Evolutionary conservation across 306 rosid species (phyloP).

Genomic region (Gastrolobium villosum): DNA sequence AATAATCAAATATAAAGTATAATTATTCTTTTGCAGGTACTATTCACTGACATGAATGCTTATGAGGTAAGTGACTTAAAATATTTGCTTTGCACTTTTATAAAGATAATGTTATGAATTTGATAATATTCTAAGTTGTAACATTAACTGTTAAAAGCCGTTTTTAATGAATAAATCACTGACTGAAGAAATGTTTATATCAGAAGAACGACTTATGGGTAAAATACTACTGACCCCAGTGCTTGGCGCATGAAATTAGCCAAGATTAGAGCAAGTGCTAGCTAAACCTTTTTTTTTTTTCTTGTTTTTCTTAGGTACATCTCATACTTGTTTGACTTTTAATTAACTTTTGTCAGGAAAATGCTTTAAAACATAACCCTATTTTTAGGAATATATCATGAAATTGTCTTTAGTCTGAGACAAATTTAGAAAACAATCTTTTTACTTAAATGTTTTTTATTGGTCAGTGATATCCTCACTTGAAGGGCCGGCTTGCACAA

Average conservation of each 20-base stretch:
- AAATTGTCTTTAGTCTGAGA: not conserved
- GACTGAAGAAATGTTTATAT: conserved; percentile 14
- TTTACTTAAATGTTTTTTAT: not conserved
- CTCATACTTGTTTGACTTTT: not conserved
- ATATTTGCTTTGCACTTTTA: not conserved
- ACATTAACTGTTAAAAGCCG: conserved; percentile 3
- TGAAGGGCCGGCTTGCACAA: not conserved
- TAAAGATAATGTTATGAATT: conserved; percentile 6
- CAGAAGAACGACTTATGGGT: not conserved
- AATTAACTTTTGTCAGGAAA: not conserved
- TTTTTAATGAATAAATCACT: conserved; percentile 18
- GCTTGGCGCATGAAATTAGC: not conserved
- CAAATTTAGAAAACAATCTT: not conserved
- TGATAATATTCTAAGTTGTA: conserved; percentile 14
- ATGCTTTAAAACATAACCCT: not conserved
- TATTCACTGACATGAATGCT: conserved; percentile 88
- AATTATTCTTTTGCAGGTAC: conserved; percentile 70
- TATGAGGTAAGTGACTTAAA: conserved; percentile 70
- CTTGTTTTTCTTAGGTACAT: not conserved
- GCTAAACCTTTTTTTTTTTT: not conserved
- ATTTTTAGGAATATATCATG: not conserved
- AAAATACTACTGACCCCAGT: not conserved
- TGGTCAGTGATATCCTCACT: not conserved
- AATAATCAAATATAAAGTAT: not conserved
- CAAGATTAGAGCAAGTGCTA: conserved; percentile 13